These are phyloP conservation scores for Psilocybe tampanensis DNA, from an alignment of 768 basidiomycete species.

Conservation along the genomic window DNA sequence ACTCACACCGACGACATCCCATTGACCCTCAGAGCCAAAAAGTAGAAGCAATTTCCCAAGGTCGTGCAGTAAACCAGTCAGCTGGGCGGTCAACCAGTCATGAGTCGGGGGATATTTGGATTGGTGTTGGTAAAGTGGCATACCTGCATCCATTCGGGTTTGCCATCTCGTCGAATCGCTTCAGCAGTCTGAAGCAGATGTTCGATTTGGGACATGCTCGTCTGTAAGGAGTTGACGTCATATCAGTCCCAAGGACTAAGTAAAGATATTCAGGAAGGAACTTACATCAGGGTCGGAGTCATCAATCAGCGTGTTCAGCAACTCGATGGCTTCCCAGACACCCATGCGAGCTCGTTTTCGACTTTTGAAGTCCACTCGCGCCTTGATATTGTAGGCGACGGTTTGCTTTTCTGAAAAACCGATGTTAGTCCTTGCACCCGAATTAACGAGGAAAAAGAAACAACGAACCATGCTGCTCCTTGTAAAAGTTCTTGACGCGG, in stretches of 20 bases:
- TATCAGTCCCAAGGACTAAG: constrained; percentile 4
- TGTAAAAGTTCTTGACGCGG: constrained; percentile 77
- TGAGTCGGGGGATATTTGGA: not conserved
- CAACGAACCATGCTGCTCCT: constrained; percentile 70
- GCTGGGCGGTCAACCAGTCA: constrained; percentile 40
- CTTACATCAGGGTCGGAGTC: constrained; percentile 89
- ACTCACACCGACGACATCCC: constrained; percentile 90
- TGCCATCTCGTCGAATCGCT: constrained; percentile 82
- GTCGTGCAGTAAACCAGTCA: constrained; percentile 86
- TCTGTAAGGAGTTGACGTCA: constrained; percentile 46
- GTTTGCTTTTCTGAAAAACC: constrained; percentile 76
- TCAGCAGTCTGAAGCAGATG: constrained; percentile 93
- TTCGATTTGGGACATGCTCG: constrained; percentile 81
- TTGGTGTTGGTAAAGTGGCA: constrained; percentile 1
- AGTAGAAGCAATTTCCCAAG: constrained; percentile 86
- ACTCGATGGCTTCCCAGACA: constrained; percentile 86
- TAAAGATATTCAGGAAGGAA: constrained; percentile 5
- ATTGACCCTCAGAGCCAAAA: constrained; percentile 87
- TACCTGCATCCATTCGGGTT: constrained; percentile 91
- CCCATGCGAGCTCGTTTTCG: constrained; percentile 75
- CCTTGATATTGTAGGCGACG: constrained; percentile 78
- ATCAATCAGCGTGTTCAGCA: constrained; percentile 85
- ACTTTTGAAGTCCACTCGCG: constrained; percentile 73
- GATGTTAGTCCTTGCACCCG: not conserved
- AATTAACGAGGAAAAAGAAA: not conserved